These are phyloP conservation scores for Bonia amplexicaulis DNA, from an alignment of 176 grass and related monocot genomes.

Conservation along the genomic window DNA sequence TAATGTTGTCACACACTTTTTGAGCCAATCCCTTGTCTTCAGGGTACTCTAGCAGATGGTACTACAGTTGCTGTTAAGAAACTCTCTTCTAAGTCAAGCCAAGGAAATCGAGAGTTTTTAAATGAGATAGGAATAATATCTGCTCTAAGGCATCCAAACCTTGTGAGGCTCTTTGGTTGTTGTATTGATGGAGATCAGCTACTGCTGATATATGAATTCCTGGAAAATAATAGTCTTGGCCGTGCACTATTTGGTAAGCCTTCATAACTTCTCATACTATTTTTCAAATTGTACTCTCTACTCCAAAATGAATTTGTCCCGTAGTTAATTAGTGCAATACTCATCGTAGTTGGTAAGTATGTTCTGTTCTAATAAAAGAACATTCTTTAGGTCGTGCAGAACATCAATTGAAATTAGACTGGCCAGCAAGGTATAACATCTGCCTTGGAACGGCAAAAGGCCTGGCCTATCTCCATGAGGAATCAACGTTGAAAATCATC, in stretches of 20 bases:
- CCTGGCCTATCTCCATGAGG: conserved; percentile 80
- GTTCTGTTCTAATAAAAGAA: neutral
- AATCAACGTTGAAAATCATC: conserved; percentile 76
- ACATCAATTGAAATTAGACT: conserved; percentile 56
- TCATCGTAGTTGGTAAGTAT: neutral
- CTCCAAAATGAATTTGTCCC: neutral
- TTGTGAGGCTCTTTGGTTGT: conserved; percentile 85
- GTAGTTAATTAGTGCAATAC: neutral
- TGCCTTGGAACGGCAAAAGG: conserved; percentile 76
- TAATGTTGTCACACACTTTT: conserved; percentile 2
- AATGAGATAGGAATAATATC: conserved; percentile 97
- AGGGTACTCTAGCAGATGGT: conserved; percentile 69
- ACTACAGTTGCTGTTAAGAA: conserved; percentile 80
- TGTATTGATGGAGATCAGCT: conserved; percentile 85
- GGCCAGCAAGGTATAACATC: conserved; percentile 62
- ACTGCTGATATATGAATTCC: conserved; percentile 76
- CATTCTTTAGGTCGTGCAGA: conserved; percentile 44
- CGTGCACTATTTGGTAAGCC: conserved; percentile 79
- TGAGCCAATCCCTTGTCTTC: conserved; percentile 12
- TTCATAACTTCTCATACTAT: neutral
- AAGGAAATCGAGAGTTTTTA: conserved; percentile 88
- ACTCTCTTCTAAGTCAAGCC: conserved; percentile 71
- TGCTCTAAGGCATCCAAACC: conserved; percentile 82
- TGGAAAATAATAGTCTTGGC: conserved; percentile 89
- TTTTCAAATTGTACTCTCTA: neutral